Conservation (phyloP, 1,139 yeast genomes). For the Yamadazyma conglobata region DNA sequence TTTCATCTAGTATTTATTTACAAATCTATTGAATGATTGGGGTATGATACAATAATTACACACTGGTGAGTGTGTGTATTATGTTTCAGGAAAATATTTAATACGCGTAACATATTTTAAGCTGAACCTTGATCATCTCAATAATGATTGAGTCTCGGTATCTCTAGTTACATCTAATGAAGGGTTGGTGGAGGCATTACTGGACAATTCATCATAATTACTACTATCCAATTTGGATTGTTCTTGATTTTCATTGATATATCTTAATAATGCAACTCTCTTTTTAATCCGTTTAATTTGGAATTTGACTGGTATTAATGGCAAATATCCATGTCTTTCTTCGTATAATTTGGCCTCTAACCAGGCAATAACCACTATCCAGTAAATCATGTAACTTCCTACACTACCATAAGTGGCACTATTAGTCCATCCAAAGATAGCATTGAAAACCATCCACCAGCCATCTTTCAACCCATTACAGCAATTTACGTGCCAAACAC, state of each 20-base stretch:
- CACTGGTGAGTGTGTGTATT: too few relatives aligned
- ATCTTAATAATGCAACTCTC: constrained; percentile 26
- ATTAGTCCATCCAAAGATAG: constrained; percentile 48
- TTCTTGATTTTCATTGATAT: constrained; percentile 5
- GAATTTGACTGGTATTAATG: constrained; percentile 56
- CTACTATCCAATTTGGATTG: constrained; percentile 2
- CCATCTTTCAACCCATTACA: constrained; percentile 30
- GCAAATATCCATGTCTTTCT: constrained; percentile 62
- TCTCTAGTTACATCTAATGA: constrained; percentile 2
- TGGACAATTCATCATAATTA: constrained; percentile 10
- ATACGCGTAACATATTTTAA: too few relatives aligned
- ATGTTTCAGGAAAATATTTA: too few relatives aligned
- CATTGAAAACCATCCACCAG: constrained; percentile 45
- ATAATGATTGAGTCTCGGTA: constrained; percentile 7
- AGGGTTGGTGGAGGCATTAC: constrained; percentile 12
- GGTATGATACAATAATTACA: too few relatives aligned
- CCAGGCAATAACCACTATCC: constrained; percentile 28
- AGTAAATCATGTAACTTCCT: constrained; percentile 33
- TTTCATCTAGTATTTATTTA: too few relatives aligned
- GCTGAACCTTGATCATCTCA: constrained; percentile 1
- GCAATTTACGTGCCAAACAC: constrained; percentile 49
- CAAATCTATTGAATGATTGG: too few relatives aligned
- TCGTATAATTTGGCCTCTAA: constrained; percentile 41
- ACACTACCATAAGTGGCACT: constrained; percentile 49
- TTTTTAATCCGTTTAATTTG: constrained; percentile 57